phyloP scores from a whole-genome alignment of 768 basidiomycete genomes.

The Baorangia bicolor region DNA sequence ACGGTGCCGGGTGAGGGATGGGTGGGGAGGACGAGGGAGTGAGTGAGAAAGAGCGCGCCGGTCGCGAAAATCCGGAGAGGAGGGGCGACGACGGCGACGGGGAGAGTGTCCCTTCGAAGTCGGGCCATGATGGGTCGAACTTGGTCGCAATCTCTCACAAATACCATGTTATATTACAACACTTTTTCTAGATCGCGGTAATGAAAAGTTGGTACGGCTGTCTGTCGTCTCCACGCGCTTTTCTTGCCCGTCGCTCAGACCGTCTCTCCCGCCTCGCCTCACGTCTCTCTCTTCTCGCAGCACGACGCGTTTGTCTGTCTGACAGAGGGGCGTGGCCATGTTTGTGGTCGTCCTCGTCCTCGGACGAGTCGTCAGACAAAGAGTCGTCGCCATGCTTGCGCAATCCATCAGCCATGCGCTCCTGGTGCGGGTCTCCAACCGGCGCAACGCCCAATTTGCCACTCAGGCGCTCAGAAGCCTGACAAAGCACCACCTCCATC shows the following conservation, averaged over 20 bases:
- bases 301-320: background rate
- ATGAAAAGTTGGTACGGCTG: conserved; percentile 26
- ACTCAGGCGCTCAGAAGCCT: conserved; percentile 31
- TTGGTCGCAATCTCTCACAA: background rate
- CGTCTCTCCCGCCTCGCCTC: conserved; percentile 9
- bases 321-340: background rate
- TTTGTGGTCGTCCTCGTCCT: background rate
- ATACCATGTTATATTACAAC: no score
- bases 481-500: conserved; percentile 42
- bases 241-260: conserved; percentile 18
- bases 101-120: conserved; percentile 27
- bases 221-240: conserved; percentile 12
- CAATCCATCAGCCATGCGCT: conserved; percentile 16
- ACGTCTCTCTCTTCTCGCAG: conserved; percentile 15
- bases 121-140: conserved; percentile 24
- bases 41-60: conserved; percentile 78
- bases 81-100: conserved; percentile 15
- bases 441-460: conserved; percentile 25
- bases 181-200: background rate
- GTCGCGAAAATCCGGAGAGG: conserved; percentile 69
- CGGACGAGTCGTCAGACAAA: background rate
- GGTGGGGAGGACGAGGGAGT: conserved; percentile 60
- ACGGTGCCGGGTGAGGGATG: conserved; percentile 59
- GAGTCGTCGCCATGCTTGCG: conserved; percentile 6
- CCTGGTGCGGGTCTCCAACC: conserved; percentile 17